phyloP scores from a whole-genome alignment of 371 early-diverging fungal species.

The Mortierella sp. region DNA sequence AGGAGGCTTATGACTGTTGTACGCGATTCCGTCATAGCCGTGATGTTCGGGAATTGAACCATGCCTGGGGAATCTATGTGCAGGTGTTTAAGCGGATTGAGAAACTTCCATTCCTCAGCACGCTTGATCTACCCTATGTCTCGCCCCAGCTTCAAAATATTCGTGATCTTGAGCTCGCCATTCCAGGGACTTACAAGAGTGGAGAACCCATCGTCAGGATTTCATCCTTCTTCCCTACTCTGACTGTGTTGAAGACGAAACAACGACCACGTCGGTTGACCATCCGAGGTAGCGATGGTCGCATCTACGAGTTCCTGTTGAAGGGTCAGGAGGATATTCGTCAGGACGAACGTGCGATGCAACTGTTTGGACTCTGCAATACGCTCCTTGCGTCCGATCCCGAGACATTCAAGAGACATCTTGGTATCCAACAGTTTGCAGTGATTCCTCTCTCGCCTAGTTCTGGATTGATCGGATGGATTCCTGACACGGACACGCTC shows the following conservation, averaged over 20 bases:
- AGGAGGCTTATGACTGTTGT: constrained; percentile 92
- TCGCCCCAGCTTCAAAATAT: constrained; percentile 91
- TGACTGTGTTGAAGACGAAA: constrained; percentile 91
- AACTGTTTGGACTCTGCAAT: constrained; percentile 97
- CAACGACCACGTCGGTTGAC: constrained; percentile 91
- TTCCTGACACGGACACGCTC: constrained; percentile 93
- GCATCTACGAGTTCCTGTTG: constrained; percentile 89
- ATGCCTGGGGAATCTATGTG: constrained; percentile 95
- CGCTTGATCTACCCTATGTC: constrained; percentile 89
- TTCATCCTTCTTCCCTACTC: constrained; percentile 79
- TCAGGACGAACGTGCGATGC: constrained; percentile 99
- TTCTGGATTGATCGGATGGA: constrained; percentile 97
- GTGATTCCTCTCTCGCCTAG: constrained; percentile 96
- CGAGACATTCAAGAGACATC: constrained; percentile 93
- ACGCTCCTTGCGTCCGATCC: constrained; percentile 87
- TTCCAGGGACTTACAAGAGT: constrained; percentile 94
- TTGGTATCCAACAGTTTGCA: constrained; percentile 91
- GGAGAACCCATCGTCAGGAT: constrained; percentile 90
- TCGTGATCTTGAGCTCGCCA: constrained; percentile 87
- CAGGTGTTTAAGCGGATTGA: constrained; percentile 86
- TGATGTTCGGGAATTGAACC: constrained; percentile 86
- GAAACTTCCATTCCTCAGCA: constrained; percentile 83
- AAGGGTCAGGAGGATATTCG: constrained; percentile 99
- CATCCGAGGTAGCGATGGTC: constrained; percentile 90
- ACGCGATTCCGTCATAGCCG: constrained; percentile 79